Evolutionary conservation across 306 rosid genomes (phyloP).

Genomic region (Casuarina equisetifolia): DNA sequence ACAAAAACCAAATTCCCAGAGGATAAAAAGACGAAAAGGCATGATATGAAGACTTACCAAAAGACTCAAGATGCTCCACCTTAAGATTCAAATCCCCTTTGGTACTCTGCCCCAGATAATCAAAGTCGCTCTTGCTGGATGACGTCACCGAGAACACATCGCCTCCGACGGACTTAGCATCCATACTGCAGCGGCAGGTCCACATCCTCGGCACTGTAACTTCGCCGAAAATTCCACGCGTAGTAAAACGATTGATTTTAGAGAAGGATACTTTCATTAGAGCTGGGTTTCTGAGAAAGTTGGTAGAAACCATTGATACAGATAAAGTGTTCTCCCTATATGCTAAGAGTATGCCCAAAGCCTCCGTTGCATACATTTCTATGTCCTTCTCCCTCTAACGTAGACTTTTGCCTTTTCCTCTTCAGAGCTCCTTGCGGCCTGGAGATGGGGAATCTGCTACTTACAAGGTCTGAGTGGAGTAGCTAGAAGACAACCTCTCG

Average conservation of each 20-base stretch:
- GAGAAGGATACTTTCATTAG: conserved; percentile 21
- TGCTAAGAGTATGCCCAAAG: conserved; percentile 29
- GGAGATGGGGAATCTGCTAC: not conserved
- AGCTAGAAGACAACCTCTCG: not conserved
- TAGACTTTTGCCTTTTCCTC: not conserved
- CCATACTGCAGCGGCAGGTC: conserved; percentile 34
- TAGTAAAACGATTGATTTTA: not conserved
- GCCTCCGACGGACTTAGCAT: conserved; percentile 44
- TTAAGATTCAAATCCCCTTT: conserved; percentile 92
- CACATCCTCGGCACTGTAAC: not conserved
- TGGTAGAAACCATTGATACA: conserved; percentile 25
- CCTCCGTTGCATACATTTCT: conserved; percentile 39
- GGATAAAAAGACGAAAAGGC: not conserved
- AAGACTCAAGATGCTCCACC: conserved; percentile 65
- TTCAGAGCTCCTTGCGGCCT: not conserved
- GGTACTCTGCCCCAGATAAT: conserved; percentile 90
- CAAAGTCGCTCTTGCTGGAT: conserved; percentile 64
- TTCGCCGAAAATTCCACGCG: conserved; percentile 7
- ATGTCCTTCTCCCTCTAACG: not conserved
- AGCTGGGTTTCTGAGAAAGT: conserved; percentile 24
- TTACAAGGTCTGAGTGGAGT: not conserved
- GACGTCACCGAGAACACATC: conserved; percentile 72
- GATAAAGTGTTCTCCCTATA: conserved; percentile 25
- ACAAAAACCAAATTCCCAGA: too few species aligned
- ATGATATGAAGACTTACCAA: conserved; percentile 41